Base-by-base conservation (phyloP, 2,329 filamentous ascomycete species). In the Pseudomassariella vexata region DNA sequence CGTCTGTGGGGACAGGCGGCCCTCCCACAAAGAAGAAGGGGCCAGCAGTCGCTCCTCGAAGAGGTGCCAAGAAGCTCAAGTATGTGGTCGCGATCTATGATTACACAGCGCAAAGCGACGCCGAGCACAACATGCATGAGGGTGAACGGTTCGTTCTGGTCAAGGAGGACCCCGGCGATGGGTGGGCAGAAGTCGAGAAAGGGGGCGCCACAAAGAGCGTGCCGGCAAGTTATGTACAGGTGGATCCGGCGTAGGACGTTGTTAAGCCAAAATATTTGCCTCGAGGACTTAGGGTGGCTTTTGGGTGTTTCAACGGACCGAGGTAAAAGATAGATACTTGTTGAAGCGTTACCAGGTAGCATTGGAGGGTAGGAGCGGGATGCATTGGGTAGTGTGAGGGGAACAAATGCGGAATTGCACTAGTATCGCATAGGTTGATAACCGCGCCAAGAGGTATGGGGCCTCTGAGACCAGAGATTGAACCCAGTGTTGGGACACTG, bases 161-260 rank as follows among this genome's bases (percentile, higher is more conserved):
- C 39, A 88, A 81, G 49, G 80, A 85, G 35, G 90, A 96, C 53
- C 74, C 80, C 0, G 92, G 92, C 2, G 92, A 96, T 63, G 92
- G 92, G 1, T 98, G 92, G 92, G 86, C 82, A 18, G 92, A 96
- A 63, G 92, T 98, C 12, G 92, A 96, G 65, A 88, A 86, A 59
- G 88, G 86, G 12, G 89, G 89, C 2, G 67, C 79, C 24, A 86
- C 81, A 29, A 89, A 80, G 53, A 95, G 88, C 56, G 92, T 98
- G 33, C 92, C 92, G 27, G 89, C 89, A 22, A 94, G 87, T 57
- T 98, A 96, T 65, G 76, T 96, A 38, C 83, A 88, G 60, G 75
- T 82, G 24, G 50, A 38, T 10, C 28, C 28, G 9, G 27, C 36
- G 16, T 38, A 38, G 36, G 20, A 20, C 21, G 31, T n/a, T n/a